Evolutionary conservation across 345 rosid species (phyloP), one percentile per base, ranked within the genome.

Genomic region (Pseudoturritis turrita): DNA sequence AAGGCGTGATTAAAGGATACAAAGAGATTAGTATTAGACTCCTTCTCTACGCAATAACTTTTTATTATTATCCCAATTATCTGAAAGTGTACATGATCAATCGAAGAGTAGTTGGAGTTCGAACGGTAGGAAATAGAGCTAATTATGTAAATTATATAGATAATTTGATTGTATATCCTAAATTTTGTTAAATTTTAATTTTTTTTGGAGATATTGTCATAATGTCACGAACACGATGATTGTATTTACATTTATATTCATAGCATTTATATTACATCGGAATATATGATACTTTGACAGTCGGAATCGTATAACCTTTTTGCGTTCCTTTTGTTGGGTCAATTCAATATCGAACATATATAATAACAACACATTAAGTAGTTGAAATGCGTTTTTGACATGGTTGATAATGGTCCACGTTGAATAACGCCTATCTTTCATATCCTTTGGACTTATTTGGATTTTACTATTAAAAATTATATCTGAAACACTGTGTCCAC

Each of bases 361-460:
- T 36, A 44, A 23, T 14, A 64, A 46, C 65, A 72, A 65, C 57
- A 55, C 77, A 28, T 23, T 2, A 45, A 50, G 54, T 62, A 58
- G 54, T 55, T 57, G 62, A 74, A 58, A 50, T 66, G 67, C 72
- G 62, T 39, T 74, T 57, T 28, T 57, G 72, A 58, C 52, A 55
- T 74, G 72, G 78, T 58, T 59, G 29, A 51, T 66, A 66, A 58
- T 50, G 21, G 17, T 60, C 62, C 78, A 74, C 78, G 73, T 74
- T 67, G 56, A 74, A 50, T 59, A 40, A 59, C 62, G 61, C 54
- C 36, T 25, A 67, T 66, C 68, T 67, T 66, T 10, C 62, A 51
- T 66, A 49, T 50, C 61, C 9, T 12, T 29, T 49, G 13, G 45
- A 62, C 55, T 62, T 44, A 4, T 53, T 63, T 41, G 17, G 21